Evolutionary conservation across 2,329 filamentous ascomycete species (phyloP).

Genomic region (Hypoxylon rubiginosum): DNA sequence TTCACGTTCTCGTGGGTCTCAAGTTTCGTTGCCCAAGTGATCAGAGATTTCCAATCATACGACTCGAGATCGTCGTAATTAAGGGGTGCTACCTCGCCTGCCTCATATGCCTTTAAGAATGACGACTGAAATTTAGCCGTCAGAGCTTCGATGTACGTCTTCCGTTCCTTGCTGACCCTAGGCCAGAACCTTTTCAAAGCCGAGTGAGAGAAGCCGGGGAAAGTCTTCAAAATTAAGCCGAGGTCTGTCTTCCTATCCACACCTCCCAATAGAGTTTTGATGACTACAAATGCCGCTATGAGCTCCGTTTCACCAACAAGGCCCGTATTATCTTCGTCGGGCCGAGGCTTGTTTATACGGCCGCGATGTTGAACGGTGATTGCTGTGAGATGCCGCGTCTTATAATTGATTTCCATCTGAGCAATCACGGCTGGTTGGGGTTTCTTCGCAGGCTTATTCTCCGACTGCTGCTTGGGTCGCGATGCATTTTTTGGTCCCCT

Average conservation of each 20-base stretch:
- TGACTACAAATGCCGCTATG: constrained; percentile 69
- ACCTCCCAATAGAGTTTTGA: constrained; percentile 71
- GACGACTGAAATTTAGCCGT: constrained; percentile 74
- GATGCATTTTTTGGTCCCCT: constrained; percentile 3
- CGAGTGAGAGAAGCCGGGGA: constrained; percentile 66
- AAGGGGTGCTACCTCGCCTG: constrained; percentile 70
- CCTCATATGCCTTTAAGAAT: constrained; percentile 76
- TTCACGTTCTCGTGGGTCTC: constrained; percentile 60
- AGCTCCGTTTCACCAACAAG: constrained; percentile 62
- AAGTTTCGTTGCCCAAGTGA: constrained; percentile 75
- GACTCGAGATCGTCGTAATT: constrained; percentile 72
- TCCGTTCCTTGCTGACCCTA: constrained; percentile 63
- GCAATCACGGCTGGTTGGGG: constrained; percentile 23
- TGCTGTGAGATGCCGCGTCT: constrained; percentile 47
- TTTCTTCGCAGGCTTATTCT: constrained; percentile 14
- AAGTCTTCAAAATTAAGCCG: constrained; percentile 69
- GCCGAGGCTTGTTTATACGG: constrained; percentile 52
- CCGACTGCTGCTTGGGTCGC: constrained; percentile 2
- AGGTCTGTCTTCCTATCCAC: constrained; percentile 72
- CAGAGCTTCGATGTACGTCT: constrained; percentile 67
- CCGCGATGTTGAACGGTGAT: constrained; percentile 50
- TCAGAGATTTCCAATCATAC: constrained; percentile 77
- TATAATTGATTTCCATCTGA: constrained; percentile 47
- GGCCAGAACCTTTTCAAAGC: constrained; percentile 70
- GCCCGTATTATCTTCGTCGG: constrained; percentile 51